A percentile compares a stretch with the other conserved stretches of the same genome.
Conservation (phyloP, 331 rosid genomes). For the Acacia pycnantha region DNA sequence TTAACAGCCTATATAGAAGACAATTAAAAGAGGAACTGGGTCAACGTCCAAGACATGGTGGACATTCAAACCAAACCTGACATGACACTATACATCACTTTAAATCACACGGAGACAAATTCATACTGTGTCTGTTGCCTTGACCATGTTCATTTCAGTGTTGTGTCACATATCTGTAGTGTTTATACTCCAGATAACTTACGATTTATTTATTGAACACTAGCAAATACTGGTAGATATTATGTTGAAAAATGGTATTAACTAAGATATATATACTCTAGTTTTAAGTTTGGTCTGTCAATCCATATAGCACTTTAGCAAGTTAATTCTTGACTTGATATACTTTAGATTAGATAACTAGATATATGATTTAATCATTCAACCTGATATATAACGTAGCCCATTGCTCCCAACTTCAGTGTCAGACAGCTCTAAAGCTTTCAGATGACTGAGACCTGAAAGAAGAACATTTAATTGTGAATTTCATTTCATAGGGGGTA, state of each 20-base stretch:
- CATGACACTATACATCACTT: background rate
- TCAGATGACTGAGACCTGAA: slow-evolving; percentile 62
- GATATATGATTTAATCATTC: slow-evolving; percentile 19
- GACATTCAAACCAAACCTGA: background rate
- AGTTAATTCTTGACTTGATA: slow-evolving; percentile 8
- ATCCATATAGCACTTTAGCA: background rate
- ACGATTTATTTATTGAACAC: background rate
- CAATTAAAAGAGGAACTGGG: background rate
- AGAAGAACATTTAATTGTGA: slow-evolving; percentile 26
- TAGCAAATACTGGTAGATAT: background rate
- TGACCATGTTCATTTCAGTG: background rate
- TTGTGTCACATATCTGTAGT: background rate
- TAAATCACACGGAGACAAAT: background rate
- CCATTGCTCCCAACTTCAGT: slow-evolving; percentile 69
- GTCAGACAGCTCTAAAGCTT: slow-evolving; percentile 67
- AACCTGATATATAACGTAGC: slow-evolving; percentile 61
- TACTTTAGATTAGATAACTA: slow-evolving; percentile 19
- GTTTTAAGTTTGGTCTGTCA: background rate
- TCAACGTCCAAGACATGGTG: background rate
- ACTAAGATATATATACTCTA: background rate
- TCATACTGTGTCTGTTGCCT: background rate
- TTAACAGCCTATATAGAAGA: background rate
- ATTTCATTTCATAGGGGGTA: slow-evolving; percentile 4
- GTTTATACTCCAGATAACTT: background rate
- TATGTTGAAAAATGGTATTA: background rate